Base-by-base conservation (phyloP, 805 yeast genomes). In the Candida ipomoeae region DNA sequence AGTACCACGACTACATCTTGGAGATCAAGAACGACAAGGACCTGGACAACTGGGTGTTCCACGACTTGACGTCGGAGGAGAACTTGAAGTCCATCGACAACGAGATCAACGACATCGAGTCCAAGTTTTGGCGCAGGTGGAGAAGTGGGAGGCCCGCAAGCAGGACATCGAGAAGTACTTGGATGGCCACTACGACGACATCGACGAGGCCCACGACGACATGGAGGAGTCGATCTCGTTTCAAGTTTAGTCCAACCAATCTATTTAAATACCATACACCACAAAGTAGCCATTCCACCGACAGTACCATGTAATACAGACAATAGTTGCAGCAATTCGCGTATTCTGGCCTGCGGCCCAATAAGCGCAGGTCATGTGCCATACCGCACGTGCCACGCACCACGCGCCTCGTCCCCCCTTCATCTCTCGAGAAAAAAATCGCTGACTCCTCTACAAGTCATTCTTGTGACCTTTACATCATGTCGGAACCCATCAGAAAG, bases 401-500 rank as follows among this genome's bases (percentile, higher is more conserved):
- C 46, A 8, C 29, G 29, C 29, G 29, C 29, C 11, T 26, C 45
- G 34, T 32, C 45, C 51, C 46, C 43, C 48, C 41, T 46, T 47
- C 44, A 42, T 39, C 41, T 47, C 33, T 44, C 40, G 44, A 42
- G 50, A 40, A 48, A 48, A 52, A 48, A 52, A 37, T 23, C 15
- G 23, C 33, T 21, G 34, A 10, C 46, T 26, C 18, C 26, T 4
- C 40, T 15, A 34, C 32, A 18, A 20, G 17, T 39, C 41, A 23
- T 39, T 23, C 17, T 23, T 23, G 41, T 39, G 26, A 18, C 32
- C 34, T 11, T 18, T 33, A 37, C 38, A 29, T 36, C 44, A 89
- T 90, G 97, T 81, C 92, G 44, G 92, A 85, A 70, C 96, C 96
- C 38, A 90, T 90, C 70, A 87, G 85, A 75, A 82, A 82, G 64